These are phyloP conservation scores for Fusarium palustre DNA, from an alignment of 2,329 filamentous ascomycete genomes.

Conservation along the genomic window DNA sequence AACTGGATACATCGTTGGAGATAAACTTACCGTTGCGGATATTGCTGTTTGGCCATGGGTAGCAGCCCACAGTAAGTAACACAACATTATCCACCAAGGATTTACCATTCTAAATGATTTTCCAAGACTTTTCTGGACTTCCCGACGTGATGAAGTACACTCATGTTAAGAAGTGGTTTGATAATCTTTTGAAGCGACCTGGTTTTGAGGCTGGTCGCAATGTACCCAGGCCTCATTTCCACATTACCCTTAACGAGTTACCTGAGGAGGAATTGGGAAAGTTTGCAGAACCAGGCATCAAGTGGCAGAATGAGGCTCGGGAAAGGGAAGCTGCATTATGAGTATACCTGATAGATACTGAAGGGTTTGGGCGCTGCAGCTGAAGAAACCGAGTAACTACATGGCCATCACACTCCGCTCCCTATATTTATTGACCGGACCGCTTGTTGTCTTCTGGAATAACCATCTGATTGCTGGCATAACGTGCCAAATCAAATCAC, in stretches of 20 bases:
- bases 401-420: background rate
- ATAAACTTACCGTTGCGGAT: constrained; percentile 79
- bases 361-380: background rate
- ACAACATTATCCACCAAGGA: no score
- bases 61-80: constrained; percentile 57
- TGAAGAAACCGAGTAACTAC: background rate
- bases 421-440: no score
- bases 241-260: constrained; percentile 60
- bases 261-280: constrained; percentile 67
- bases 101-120: background rate
- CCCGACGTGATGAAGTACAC: constrained; percentile 78
- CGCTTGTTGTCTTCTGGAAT: no score
- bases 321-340: background rate
- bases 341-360: background rate
- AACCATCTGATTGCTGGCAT: no score
- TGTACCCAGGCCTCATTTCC: constrained; percentile 74
- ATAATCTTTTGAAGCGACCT: constrained; percentile 73
- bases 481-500: background rate
- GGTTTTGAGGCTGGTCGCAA: constrained; percentile 81
- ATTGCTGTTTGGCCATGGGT: constrained; percentile 86
- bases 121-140: constrained; percentile 22
- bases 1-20: constrained; percentile 72
- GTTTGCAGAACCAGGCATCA: background rate
- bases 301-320: background rate
- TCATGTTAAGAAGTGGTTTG: constrained; percentile 79